Percentiles rank a stretch among this genome's conserved stretches.
These are phyloP conservation scores for Lentinus tigrinus DNA, from an alignment of 768 basidiomycete species.

Conservation along the genomic window DNA sequence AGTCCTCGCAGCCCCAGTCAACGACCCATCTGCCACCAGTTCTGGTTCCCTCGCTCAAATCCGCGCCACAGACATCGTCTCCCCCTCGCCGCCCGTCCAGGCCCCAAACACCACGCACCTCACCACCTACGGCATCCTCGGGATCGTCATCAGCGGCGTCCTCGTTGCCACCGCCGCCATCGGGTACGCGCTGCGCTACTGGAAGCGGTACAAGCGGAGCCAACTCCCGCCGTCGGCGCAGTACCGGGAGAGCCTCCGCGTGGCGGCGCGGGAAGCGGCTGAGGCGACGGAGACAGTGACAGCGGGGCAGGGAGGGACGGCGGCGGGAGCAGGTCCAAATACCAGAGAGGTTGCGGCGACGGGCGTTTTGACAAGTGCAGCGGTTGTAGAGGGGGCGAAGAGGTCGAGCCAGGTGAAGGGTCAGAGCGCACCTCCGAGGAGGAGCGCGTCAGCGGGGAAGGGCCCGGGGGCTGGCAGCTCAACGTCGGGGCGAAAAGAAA, in stretches of 20 bases:
- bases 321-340: neutral
- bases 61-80: too few species aligned
- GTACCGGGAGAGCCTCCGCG: neutral
- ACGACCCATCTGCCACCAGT: neutral
- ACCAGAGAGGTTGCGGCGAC: neutral
- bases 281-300: neutral
- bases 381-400: too few species aligned
- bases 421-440: too few species aligned
- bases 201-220: neutral
- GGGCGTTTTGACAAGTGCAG: too few species aligned
- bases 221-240: slow-evolving; percentile 8
- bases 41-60: too few species aligned
- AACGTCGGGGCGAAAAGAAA: too few species aligned
- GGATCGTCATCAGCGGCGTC: neutral
- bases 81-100: too few species aligned
- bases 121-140: neutral
- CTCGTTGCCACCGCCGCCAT: neutral
- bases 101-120: neutral
- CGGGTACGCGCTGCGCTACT: neutral
- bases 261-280: neutral
- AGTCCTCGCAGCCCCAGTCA: neutral
- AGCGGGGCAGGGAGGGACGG: neutral
- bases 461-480: too few species aligned
- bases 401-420: too few species aligned
- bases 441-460: too few species aligned